Base-by-base conservation (phyloP, 345 rosid genomes). In the Hypericum perforatum region DNA sequence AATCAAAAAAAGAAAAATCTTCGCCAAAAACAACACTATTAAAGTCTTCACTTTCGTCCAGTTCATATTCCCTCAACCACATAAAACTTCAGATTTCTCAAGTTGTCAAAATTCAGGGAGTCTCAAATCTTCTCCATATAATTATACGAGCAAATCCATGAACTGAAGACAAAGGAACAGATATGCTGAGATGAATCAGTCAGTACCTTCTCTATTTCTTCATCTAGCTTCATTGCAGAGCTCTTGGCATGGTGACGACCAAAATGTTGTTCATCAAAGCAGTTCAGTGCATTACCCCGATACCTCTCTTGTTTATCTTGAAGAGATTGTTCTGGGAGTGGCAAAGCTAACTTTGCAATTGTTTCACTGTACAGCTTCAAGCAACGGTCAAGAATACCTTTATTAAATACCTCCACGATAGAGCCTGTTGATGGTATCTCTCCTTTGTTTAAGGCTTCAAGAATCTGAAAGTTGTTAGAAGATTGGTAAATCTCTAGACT, bases 361-460 rank as follows among this genome's bases (percentile, higher is more conserved):
- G 59, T 65, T 60, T 73, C 95, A 70, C 70, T 74, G 62, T 94
- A 94, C 49, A 82, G 65, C 73, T 89, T 94, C 66, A 84, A 63
- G 65, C 99, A 89, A 11, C 85, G 76, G 49, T 89, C 92, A 52
- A 94, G 80, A 56, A 94, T 94, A 60, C 70, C 95, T 74, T 86
- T 94, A 57, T 94, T 94, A 71, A 94, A 94, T 66, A 89, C 76
- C 84, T 94, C 97, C 67, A 94, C 99, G 32, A 94, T 80, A 57
- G 97, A 94, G 59, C 99, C 99, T 36, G 99, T 94, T 46, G 99
- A 80, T 68, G 99, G 99, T 66, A 94, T 94, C 75, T 94, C 97
- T 55, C 99, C 99, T 71, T 94, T 94, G 67, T 94, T 94, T 70
- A 94, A 70, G 37, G 99, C 99, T 65, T 89, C 95, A 44, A 94